A percentile compares a stretch with the other conserved stretches of the same genome.
phyloP scores from a whole-genome alignment of 371 early-diverging fungal species.

The Mortierella sp. region DNA sequence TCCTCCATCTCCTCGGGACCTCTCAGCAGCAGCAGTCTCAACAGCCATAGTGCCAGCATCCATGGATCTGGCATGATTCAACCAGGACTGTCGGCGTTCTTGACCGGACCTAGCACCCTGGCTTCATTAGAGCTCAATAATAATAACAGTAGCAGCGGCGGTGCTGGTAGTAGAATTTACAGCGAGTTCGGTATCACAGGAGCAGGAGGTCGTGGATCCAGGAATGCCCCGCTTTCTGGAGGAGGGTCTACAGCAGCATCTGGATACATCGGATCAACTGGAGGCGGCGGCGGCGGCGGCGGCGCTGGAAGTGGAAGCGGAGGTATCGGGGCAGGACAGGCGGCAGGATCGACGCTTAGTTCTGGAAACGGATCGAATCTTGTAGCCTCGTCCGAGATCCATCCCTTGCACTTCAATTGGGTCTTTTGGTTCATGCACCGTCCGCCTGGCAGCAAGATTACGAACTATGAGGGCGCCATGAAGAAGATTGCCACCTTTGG shows the following conservation, averaged over 20 bases:
- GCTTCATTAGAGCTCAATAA: slow-evolving; percentile 15
- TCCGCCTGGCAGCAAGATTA: slow-evolving; percentile 84
- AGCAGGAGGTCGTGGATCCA: neutral
- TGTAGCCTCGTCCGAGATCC: slow-evolving; percentile 21
- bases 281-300: neutral
- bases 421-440: slow-evolving; percentile 94
- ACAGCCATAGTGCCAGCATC: neutral
- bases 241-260: neutral
- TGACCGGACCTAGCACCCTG: slow-evolving; percentile 27
- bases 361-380: neutral
- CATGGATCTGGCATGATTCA: slow-evolving; percentile 26
- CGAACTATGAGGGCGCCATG: slow-evolving; percentile 89
- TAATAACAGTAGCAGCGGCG: slow-evolving; percentile 8
- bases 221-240: neutral
- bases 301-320: neutral
- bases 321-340: neutral
- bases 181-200: neutral
- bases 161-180: slow-evolving; percentile 2
- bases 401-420: slow-evolving; percentile 63
- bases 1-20: slow-evolving; percentile 18
- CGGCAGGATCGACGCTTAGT: neutral
- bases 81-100: slow-evolving; percentile 44
- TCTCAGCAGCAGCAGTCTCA: slow-evolving; percentile 26
- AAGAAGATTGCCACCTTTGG: slow-evolving; percentile 84
- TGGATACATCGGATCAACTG: neutral